Base-by-base conservation (phyloP, 2,329 filamentous ascomycete genomes). In the Ophiostoma quercus region DNA sequence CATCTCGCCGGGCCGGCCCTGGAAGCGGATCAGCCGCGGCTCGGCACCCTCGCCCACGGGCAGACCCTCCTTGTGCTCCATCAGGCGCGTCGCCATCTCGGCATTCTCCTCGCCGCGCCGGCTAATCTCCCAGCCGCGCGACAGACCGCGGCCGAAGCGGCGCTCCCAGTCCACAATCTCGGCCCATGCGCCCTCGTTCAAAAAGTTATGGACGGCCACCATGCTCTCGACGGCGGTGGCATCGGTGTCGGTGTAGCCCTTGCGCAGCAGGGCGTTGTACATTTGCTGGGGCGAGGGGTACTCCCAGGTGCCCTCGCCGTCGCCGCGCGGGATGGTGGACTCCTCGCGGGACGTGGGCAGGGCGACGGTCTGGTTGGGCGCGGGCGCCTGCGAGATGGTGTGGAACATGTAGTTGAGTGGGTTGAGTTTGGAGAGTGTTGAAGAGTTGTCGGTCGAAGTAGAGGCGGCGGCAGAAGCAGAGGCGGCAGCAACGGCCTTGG, bases 261-360 rank as follows among this genome's bases (percentile, higher is more conserved):
- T 99, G 73, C 95, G 90, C 72, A 98, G 82, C 81, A 99, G 90
- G 8, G 95, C 95, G 77, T 99, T 98, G 84, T 98, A 99, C 95
- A 99, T 99, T 80, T 99, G 95, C 82, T 99, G 95, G 0, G 95
- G 94, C 0, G 93, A 97, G 0, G 95, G 95, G 78, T 99, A 99
- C 80, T 98, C 95, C 95, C 95, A 99, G 76, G 92, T 96, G 66
- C 88, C 87, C 68, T 89, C 85, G 66, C 87, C 85, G 71, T 90
- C 88, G 76, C 91, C 92, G 74, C 91, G 91, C n/a, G 95, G 95
- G 75, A 99, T 99, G 0, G 94, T 93, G 0, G 92, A 96, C 39
- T 86, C 82, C 79, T 97, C 93, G 74, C 95, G 91, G 7, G 88
- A 86, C 1, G 94, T 90, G 0, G 94, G 91, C 0, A 99, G 87